Conservation (phyloP, 257 asterid species). For the Plantago elongata region DNA sequence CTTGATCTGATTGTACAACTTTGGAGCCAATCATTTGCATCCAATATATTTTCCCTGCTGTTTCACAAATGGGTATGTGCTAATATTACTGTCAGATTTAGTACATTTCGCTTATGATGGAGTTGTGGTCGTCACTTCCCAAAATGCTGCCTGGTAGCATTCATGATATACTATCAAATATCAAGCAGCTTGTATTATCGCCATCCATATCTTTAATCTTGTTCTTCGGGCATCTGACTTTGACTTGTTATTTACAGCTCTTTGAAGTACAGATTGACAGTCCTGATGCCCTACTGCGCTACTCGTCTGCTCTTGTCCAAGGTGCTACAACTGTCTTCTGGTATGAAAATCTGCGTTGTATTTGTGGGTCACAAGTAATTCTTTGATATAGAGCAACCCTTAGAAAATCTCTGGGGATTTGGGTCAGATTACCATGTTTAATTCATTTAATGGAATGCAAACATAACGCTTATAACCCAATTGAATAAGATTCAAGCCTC, state of each 20-base stretch:
- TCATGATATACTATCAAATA: constrained; percentile 5
- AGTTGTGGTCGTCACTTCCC: neutral
- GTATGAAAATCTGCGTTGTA: constrained; percentile 41
- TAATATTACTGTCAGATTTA: constrained; percentile 4
- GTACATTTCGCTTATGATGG: neutral
- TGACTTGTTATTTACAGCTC: constrained; percentile 42
- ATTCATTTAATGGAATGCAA: no score
- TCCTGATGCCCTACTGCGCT: constrained; percentile 77
- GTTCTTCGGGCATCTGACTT: constrained; percentile 7
- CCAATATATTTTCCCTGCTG: constrained; percentile 70
- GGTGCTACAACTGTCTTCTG: constrained; percentile 96
- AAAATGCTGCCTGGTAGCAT: neutral
- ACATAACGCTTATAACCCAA: no score
- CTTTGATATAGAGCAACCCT: constrained; percentile 3
- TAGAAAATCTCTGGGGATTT: neutral
- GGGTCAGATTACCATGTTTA: no score
- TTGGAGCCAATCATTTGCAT: constrained; percentile 98
- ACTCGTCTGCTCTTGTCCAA: constrained; percentile 88
- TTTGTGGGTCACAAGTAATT: constrained; percentile 12
- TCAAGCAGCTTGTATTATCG: neutral
- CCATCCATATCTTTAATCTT: neutral
- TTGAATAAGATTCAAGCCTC: no score
- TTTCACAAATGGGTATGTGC: constrained; percentile 91
- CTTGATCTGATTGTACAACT: constrained; percentile 52
- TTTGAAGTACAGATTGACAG: constrained; percentile 78